Evolutionary conservation across 2,329 filamentous ascomycete species (phyloP).

Genomic region (Colletotrichum falcatum): DNA sequence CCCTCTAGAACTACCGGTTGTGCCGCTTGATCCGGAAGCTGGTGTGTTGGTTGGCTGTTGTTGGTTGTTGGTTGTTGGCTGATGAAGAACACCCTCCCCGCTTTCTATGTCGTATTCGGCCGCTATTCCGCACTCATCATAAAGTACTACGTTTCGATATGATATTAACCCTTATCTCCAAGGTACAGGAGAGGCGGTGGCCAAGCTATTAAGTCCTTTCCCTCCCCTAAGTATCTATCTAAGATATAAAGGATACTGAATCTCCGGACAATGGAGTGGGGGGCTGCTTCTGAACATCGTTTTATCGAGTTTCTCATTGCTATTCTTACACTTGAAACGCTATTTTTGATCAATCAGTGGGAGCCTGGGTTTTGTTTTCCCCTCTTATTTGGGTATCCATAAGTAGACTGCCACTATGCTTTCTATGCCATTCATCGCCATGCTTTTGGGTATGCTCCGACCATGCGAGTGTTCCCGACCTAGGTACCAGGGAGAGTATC

Average conservation of each 20-base stretch:
- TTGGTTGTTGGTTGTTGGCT: not conserved
- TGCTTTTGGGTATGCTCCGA: not conserved
- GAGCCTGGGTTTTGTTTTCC: not conserved
- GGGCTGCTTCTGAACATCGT: not conserved
- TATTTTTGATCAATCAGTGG: not conserved
- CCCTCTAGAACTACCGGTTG: not conserved
- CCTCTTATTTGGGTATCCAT: not conserved
- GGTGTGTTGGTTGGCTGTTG: not conserved
- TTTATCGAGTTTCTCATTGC: not conserved
- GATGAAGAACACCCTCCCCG: no score
- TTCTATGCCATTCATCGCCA: not conserved
- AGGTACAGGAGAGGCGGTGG: no score
- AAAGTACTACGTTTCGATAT: no score
- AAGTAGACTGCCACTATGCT: not conserved
- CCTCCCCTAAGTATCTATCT: not conserved
- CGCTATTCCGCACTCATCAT: no score
- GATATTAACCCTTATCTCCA: no score
- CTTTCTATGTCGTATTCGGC: slow-evolving; percentile 3
- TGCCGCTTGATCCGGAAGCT: slow-evolving; percentile 6
- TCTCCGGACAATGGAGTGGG: not conserved
- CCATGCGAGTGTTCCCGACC: not conserved
- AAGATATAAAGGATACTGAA: not conserved
- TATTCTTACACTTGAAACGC: not conserved
- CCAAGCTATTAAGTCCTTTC: no score
- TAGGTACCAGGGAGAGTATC: slow-evolving; percentile 30